Conservation (phyloP, 768 basidiomycete genomes). For the Leccinellum luteum region DNA sequence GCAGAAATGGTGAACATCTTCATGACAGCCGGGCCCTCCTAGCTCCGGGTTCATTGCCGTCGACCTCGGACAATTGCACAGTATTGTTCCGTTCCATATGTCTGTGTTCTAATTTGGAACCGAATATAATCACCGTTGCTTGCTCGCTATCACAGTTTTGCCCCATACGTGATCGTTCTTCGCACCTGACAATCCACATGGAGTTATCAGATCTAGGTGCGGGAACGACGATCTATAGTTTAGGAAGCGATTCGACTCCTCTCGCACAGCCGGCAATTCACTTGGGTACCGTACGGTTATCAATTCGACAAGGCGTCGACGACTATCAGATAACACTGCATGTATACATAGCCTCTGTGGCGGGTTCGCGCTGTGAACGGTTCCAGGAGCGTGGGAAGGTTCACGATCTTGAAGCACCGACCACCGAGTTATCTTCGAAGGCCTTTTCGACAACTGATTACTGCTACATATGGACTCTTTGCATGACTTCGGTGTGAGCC, state of each 20-base stretch:
- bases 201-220: not conserved
- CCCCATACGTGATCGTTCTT: not conserved
- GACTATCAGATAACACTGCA: not conserved
- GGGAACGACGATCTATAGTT: not conserved
- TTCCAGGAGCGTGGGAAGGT: not conserved
- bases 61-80: not conserved
- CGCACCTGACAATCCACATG: not conserved
- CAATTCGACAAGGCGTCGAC: not conserved
- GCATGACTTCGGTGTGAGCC: too few species aligned
- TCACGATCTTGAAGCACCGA: not conserved
- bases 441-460: too few species aligned
- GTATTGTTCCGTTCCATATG: not conserved
- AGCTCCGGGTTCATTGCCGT: not conserved
- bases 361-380: not conserved
- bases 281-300: not conserved
- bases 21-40: slow-evolving; percentile 14
- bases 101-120: not conserved
- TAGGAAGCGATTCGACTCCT: not conserved
- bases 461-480: too few species aligned
- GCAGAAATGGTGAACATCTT: slow-evolving; percentile 18
- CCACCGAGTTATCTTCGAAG: too few species aligned
- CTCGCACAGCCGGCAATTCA: not conserved
- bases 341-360: not conserved
- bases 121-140: not conserved
- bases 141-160: not conserved